Conservation (phyloP, 768 basidiomycete species). For the Dacryopinax spathularia region DNA sequence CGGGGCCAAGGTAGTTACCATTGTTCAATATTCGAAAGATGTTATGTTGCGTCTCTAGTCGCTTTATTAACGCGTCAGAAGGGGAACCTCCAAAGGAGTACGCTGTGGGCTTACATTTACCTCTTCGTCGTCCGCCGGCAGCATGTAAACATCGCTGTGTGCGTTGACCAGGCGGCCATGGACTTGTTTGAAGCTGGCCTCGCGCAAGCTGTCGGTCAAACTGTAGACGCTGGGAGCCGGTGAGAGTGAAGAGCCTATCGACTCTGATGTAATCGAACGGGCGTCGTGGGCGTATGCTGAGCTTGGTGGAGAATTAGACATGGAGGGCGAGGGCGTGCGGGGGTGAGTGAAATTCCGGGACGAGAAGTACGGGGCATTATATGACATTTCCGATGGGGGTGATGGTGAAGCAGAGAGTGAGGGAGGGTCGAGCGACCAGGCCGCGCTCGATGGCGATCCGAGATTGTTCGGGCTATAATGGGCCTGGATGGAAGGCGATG, state of each 20-base stretch:
- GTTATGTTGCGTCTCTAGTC: conserved; percentile 48
- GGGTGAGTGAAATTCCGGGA: not conserved
- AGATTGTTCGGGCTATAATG: not conserved
- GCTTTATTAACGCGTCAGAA: not conserved
- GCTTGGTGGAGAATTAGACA: not conserved
- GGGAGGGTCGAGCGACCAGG: not conserved
- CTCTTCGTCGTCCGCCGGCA: conserved; percentile 71
- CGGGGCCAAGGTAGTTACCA: conserved; percentile 57
- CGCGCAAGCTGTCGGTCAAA: conserved; percentile 47
- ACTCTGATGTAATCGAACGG: not conserved
- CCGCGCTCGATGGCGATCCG: not conserved
- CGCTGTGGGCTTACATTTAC: conserved; percentile 38
- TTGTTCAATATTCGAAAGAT: conserved; percentile 45
- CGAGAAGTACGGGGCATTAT: not conserved
- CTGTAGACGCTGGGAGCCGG: conserved; percentile 58
- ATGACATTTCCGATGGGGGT: not conserved
- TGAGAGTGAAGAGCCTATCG: conserved; percentile 23
- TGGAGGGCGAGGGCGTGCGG: not conserved
- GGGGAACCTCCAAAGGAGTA: not conserved
- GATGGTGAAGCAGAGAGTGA: not conserved
- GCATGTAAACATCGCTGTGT: conserved; percentile 61
- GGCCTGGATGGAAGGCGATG: not conserved
- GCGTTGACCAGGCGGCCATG: conserved; percentile 37
- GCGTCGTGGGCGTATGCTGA: not conserved
- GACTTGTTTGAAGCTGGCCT: conserved; percentile 32